A percentile compares a stretch with the other conserved stretches of the same genome.
These are phyloP conservation scores for Ustilago tritici DNA, from an alignment of 1,284 basidiomycete species.

Conservation along the genomic window DNA sequence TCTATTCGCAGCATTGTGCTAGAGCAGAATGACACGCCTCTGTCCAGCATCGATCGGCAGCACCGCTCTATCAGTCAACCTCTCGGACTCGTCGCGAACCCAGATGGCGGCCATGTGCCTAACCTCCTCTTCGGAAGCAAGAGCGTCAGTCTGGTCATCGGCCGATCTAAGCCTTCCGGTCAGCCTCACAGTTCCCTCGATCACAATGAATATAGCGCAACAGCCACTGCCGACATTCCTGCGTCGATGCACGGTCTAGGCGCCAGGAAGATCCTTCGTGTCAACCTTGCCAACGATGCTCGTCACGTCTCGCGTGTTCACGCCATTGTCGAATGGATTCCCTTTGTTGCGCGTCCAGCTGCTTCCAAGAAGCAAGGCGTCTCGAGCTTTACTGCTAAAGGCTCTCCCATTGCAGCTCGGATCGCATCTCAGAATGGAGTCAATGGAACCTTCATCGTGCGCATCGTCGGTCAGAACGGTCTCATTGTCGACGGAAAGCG, in stretches of 20 bases:
- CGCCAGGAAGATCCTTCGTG: conserved; percentile 45
- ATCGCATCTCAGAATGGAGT: conserved; percentile 11
- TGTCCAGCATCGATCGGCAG: conserved; percentile 5
- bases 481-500: conserved; percentile 65
- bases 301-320: conserved; percentile 65
- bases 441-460: conserved; percentile 60
- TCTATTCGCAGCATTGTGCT: conserved; percentile 19
- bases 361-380: conserved; percentile 21
- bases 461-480: conserved; percentile 67
- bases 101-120: conserved; percentile 23
- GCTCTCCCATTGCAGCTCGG: conserved; percentile 25
- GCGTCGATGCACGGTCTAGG: conserved; percentile 48
- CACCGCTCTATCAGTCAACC: conserved; percentile 2
- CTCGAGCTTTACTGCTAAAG: conserved; percentile 33
- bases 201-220: conserved; percentile 11
- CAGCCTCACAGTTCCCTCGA: conserved; percentile 22
- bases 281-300: conserved; percentile 60
- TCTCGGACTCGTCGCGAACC: conserved; percentile 39
- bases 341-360: conserved; percentile 42
- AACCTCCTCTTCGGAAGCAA: conserved; percentile 46
- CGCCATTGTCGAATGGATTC: conserved; percentile 67
- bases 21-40: conserved; percentile 13
- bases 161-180: conserved; percentile 52
- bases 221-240: conserved; percentile 26
- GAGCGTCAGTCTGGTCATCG: conserved; percentile 50